phyloP scores from a whole-genome alignment of 2,329 filamentous ascomycete genomes.

The Pseudogymnoascus sp. region DNA sequence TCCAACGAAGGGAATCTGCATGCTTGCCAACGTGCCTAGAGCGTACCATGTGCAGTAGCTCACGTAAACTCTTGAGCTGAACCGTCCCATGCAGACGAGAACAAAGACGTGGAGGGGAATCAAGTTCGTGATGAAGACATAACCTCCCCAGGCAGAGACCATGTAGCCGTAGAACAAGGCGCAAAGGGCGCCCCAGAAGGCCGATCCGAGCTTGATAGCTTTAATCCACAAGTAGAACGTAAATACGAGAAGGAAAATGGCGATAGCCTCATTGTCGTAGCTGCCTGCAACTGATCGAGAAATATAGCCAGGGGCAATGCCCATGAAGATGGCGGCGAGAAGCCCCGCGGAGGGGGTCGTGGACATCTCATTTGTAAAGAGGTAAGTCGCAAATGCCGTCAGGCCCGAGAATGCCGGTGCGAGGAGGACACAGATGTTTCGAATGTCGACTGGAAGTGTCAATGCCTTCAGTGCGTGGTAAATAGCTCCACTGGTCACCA shows the following conservation, averaged over 20 bases:
- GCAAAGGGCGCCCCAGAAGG: constrained; percentile 91
- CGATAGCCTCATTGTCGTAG: constrained; percentile 99
- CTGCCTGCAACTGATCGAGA: constrained; percentile 95
- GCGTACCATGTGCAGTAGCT: constrained; percentile 98
- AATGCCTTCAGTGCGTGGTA: constrained; percentile 88
- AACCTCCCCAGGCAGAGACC: constrained; percentile 99
- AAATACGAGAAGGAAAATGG: constrained; percentile 96
- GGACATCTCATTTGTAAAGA: constrained; percentile 95
- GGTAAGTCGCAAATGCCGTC: constrained; percentile 86
- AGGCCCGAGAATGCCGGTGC: constrained; percentile 91
- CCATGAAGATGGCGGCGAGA: constrained; percentile 92
- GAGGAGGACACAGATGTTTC: constrained; percentile 96
- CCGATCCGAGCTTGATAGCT: constrained; percentile 90
- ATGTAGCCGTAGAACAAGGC: constrained; percentile 99
- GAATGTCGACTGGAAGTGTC: constrained; percentile 90
- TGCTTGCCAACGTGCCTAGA: constrained; percentile 88
- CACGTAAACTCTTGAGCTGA: constrained; percentile 89
- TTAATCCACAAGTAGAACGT: constrained; percentile 99
- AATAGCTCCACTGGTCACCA: constrained; percentile 97
- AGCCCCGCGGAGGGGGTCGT: constrained; percentile 91
- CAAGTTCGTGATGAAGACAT: constrained; percentile 98
- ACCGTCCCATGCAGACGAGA: constrained; percentile 92
- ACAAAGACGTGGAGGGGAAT: constrained; percentile 91
- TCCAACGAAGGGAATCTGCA: constrained; percentile 98
- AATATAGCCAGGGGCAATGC: constrained; percentile 94